These are phyloP conservation scores for Beauveria pseudobassiana DNA, from an alignment of 2,329 filamentous ascomycete genomes.

Conservation along the genomic window DNA sequence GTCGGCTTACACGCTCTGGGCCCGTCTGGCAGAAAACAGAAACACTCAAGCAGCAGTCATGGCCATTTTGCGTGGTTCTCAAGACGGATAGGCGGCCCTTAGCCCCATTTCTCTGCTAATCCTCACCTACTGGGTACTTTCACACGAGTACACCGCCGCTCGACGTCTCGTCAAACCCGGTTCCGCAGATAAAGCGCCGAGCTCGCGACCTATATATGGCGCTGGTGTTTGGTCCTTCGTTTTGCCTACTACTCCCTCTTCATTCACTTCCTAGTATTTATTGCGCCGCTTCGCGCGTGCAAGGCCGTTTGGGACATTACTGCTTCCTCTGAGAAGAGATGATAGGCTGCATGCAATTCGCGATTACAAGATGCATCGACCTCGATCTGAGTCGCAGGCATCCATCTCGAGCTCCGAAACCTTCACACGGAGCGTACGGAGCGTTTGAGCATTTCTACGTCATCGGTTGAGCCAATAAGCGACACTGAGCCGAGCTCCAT, in stretches of 20 bases:
- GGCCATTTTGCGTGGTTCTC: constrained; percentile 47
- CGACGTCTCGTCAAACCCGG: constrained; percentile 22
- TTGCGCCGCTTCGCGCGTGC: constrained; percentile 55
- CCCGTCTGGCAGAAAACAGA: not conserved
- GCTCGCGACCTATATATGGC: constrained; percentile 25
- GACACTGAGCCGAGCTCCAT: constrained; percentile 42
- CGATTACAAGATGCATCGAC: constrained; percentile 40
- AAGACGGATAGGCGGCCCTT: constrained; percentile 44
- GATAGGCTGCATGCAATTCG: constrained; percentile 37
- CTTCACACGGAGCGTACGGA: constrained; percentile 35
- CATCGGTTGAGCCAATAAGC: constrained; percentile 41
- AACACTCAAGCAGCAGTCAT: constrained; percentile 24
- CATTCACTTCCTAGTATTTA: constrained; percentile 55
- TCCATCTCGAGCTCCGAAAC: constrained; percentile 52
- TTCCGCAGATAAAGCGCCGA: constrained; percentile 18
- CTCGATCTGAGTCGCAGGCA: constrained; percentile 45
- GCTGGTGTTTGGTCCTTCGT: constrained; percentile 43
- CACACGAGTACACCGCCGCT: constrained; percentile 38
- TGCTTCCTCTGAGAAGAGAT: constrained; percentile 37
- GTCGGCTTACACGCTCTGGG: not conserved
- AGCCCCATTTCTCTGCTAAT: constrained; percentile 42
- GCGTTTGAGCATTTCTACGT: constrained; percentile 39
- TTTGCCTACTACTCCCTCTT: constrained; percentile 60
- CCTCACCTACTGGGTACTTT: constrained; percentile 50
- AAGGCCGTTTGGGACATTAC: constrained; percentile 55